Percentiles rank a stretch among this genome's conserved stretches.
phyloP scores from a whole-genome alignment of 2,329 filamentous ascomycete species.

The Cladosporium cucumerinum region DNA sequence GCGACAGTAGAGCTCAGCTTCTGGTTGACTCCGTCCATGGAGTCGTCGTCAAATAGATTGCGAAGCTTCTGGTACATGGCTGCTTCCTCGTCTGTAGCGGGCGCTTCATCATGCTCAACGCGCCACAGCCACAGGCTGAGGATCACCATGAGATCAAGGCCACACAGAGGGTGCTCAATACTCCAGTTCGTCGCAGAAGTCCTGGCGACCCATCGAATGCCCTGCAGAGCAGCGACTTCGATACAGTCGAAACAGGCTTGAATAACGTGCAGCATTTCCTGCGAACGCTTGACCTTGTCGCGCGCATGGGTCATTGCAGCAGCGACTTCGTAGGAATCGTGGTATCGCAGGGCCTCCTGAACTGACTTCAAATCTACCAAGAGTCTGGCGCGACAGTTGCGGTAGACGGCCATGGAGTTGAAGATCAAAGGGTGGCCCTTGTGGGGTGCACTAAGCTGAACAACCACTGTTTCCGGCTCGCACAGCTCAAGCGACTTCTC shows the following conservation, averaged over 20 bases:
- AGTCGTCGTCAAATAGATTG: constrained; percentile 84
- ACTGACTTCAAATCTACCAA: constrained; percentile 95
- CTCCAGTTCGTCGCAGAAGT: constrained; percentile 99
- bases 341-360: constrained; percentile 93
- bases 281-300: constrained; percentile 88
- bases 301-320: constrained; percentile 93
- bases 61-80: constrained; percentile 92
- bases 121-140: constrained; percentile 97
- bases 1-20: constrained; percentile 95
- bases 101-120: constrained; percentile 97
- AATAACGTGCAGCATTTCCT: constrained; percentile 98
- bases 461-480: constrained; percentile 82
- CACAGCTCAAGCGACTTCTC: constrained; percentile 92
- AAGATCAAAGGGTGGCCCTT: constrained; percentile 95
- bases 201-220: constrained; percentile 95
- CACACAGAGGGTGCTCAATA: constrained; percentile 93
- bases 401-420: constrained; percentile 96
- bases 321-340: constrained; percentile 94
- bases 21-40: constrained; percentile 73
- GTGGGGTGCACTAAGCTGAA: constrained; percentile 88
- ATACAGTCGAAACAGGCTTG: constrained; percentile 97
- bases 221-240: constrained; percentile 89
- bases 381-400: constrained; percentile 85
- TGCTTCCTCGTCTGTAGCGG: constrained; percentile 76
- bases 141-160: constrained; percentile 95